phyloP scores from a whole-genome alignment of 2,329 filamentous ascomycete genomes.

The Hypoxylon sp. region DNA sequence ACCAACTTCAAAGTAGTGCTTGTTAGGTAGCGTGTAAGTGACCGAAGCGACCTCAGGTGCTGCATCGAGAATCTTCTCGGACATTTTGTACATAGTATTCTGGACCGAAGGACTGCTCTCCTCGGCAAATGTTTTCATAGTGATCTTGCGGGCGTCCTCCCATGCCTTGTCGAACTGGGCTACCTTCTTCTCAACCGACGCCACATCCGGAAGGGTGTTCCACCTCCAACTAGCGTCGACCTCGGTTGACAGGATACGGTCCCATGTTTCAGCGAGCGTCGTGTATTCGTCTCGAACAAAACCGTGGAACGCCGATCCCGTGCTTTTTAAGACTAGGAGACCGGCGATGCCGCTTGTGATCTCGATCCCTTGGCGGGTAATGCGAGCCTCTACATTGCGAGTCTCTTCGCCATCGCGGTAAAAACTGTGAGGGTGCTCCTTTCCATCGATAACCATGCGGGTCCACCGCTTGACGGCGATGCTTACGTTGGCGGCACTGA shows the following conservation, averaged over 20 bases:
- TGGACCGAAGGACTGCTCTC: constrained; percentile 95
- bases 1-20: constrained; percentile 98
- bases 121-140: constrained; percentile 90
- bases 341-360: constrained; percentile 84
- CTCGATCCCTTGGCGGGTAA: constrained; percentile 77
- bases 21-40: constrained; percentile 91
- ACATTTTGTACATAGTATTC: constrained; percentile 99
- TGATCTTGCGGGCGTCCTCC: constrained; percentile 82
- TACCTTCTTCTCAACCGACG: constrained; percentile 74
- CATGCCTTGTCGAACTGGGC: constrained; percentile 84
- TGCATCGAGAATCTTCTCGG: constrained; percentile 82
- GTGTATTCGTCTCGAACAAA: constrained; percentile 96
- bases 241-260: constrained; percentile 94
- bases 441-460: constrained; percentile 86
- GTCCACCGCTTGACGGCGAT: constrained; percentile 92
- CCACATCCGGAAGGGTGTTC: constrained; percentile 75
- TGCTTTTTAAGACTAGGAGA: constrained; percentile 93
- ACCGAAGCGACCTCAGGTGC: constrained; percentile 80
- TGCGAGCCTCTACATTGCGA: constrained; percentile 81
- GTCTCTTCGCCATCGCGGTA: constrained; percentile 90
- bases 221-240: constrained; percentile 91
- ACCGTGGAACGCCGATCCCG: constrained; percentile 93
- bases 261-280: constrained; percentile 89
- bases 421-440: constrained; percentile 96
- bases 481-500: constrained; percentile 84